phyloP scores from a whole-genome alignment of 352 stramenopile species.

The Globisporangium megalacanthum region DNA sequence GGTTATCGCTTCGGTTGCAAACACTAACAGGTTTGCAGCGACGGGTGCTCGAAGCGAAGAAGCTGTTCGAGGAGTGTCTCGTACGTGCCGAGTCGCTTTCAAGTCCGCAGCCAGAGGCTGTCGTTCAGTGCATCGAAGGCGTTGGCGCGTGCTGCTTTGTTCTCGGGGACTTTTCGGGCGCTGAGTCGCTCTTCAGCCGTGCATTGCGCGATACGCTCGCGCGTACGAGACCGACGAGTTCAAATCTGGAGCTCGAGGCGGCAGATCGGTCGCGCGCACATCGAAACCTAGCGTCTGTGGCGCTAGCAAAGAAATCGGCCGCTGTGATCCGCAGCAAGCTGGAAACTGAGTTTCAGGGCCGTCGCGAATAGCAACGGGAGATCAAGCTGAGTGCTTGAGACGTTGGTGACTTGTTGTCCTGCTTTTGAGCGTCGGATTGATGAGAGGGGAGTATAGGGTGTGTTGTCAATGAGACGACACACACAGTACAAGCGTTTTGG shows the following conservation, averaged over 20 bases:
- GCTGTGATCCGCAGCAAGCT: constrained; percentile 6
- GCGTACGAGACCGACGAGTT: neutral
- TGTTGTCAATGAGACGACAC: no score
- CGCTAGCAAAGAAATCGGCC: constrained; percentile 26
- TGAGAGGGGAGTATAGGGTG: no score
- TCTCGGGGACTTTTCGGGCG: constrained; percentile 31
- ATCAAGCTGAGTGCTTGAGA: neutral
- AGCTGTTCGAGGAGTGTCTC: constrained; percentile 33
- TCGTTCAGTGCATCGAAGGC: constrained; percentile 32
- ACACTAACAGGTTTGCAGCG: constrained; percentile 19
- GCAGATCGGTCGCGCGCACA: constrained; percentile 30
- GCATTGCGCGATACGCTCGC: constrained; percentile 17
- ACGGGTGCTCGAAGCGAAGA: constrained; percentile 27
- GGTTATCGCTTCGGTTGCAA: no score
- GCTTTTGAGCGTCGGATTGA: no score
- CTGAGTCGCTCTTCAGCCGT: constrained; percentile 36
- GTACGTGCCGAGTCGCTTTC: constrained; percentile 20
- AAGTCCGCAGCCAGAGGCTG: constrained; percentile 13
- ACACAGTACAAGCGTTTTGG: no score
- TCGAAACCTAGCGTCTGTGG: constrained; percentile 59
- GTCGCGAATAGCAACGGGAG: neutral
- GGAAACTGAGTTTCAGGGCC: neutral
- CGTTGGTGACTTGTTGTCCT: neutral
- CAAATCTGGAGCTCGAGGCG: neutral
- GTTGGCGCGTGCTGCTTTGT: constrained; percentile 56